A percentile compares a stretch with the other conserved stretches of the same genome.
These are phyloP conservation scores for Magnolia changhungtana DNA, from an alignment of 164 flowering plant genomes.

Conservation along the genomic window DNA sequence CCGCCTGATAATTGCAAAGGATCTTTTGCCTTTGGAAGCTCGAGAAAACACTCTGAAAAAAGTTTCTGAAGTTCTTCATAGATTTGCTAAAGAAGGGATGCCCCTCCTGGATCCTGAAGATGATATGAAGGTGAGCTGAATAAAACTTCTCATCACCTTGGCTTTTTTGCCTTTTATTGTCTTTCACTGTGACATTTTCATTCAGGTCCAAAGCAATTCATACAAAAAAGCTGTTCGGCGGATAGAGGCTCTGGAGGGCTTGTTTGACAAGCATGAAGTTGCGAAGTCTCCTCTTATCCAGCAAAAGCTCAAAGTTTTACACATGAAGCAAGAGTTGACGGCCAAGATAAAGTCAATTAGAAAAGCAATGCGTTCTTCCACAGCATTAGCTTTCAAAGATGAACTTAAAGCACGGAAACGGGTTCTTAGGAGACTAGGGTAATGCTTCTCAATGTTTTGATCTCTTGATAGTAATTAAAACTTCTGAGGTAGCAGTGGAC, in stretches of 20 bases:
- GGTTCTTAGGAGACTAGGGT: conserved; percentile 92
- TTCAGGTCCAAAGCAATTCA: conserved; percentile 76
- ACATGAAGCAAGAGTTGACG: conserved; percentile 72
- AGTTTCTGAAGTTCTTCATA: conserved; percentile 63
- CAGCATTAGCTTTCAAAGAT: conserved; percentile 91
- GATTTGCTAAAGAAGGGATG: conserved; percentile 65
- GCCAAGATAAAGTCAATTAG: conserved; percentile 71
- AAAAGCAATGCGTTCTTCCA: conserved; percentile 65
- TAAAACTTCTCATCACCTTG: neutral
- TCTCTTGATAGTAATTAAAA: too few relatives aligned
- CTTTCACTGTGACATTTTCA: neutral
- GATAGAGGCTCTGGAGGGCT: conserved; percentile 81
- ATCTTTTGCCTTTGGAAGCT: conserved; percentile 81
- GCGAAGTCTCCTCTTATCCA: conserved; percentile 77
- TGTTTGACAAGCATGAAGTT: conserved; percentile 74
- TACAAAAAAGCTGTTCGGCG: conserved; percentile 72
- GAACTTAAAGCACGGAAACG: conserved; percentile 93
- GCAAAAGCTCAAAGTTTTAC: conserved; percentile 73
- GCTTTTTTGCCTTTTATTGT: neutral
- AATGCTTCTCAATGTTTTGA: conserved; percentile 11
- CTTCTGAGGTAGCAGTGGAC: too few relatives aligned
- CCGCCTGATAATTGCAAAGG: conserved; percentile 62
- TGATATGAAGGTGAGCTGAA: conserved; percentile 69
- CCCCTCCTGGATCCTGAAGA: conserved; percentile 87
- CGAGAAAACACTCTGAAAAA: conserved; percentile 87